Conservation (phyloP, 1,139 yeast species). For the Oligophagozyma castellii region DNA sequence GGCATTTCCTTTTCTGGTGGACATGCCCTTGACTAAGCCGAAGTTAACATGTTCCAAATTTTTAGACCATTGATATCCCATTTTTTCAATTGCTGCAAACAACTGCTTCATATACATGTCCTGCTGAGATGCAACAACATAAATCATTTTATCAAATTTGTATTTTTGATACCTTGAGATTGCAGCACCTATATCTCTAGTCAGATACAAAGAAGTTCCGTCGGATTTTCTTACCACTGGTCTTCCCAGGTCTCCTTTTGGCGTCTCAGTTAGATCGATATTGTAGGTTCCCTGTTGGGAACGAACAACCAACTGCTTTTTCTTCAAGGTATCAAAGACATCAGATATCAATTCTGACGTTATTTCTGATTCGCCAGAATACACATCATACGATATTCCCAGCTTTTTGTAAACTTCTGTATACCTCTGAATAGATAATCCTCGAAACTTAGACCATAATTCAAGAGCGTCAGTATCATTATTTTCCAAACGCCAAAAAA, state of each 20-base stretch:
- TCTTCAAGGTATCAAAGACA: conserved; percentile 49
- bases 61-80: conserved; percentile 83
- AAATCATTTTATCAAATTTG: conserved; percentile 88
- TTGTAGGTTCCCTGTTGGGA: conserved; percentile 88
- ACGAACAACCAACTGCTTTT: conserved; percentile 57
- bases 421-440: conserved; percentile 73
- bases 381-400: conserved; percentile 73
- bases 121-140: conserved; percentile 95
- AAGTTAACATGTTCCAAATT: conserved; percentile 74
- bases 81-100: conserved; percentile 82
- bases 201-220: conserved; percentile 87
- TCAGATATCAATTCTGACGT: conserved; percentile 55
- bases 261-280: conserved; percentile 72
- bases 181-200: conserved; percentile 97
- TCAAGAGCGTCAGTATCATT: conserved; percentile 72
- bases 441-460: conserved; percentile 84
- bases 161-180: conserved; percentile 73
- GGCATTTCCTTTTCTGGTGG: conserved; percentile 96
- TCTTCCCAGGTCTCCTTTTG: conserved; percentile 78
- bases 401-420: conserved; percentile 81
- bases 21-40: conserved; percentile 98
- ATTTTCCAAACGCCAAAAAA: conserved; percentile 84
- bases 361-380: conserved; percentile 95
- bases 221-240: conserved; percentile 88
- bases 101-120: conserved; percentile 90